These are phyloP conservation scores for Aegilops sharonensis DNA, from an alignment of 176 grass and related monocot genomes.

Conservation along the genomic window DNA sequence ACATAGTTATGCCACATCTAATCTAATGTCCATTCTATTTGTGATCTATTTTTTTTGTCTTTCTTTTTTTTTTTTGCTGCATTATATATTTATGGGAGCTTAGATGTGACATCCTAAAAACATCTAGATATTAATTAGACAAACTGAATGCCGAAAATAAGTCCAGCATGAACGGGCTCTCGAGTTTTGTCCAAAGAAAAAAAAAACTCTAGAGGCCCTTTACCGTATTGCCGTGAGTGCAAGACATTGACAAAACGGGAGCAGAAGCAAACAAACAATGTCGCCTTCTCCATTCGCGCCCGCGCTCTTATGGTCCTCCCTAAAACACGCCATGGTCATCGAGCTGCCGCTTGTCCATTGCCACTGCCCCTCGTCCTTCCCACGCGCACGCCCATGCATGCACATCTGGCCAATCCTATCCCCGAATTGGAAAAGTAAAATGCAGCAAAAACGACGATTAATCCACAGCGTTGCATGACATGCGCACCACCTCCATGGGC, in stretches of 20 bases:
- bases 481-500: slow-evolving; percentile 28
- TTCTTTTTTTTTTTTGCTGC: too few species aligned
- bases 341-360: slow-evolving; percentile 18
- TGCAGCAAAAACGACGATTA: background rate
- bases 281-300: background rate
- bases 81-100: too few species aligned
- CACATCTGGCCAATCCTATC: background rate
- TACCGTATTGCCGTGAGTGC: background rate
- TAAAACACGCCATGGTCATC: slow-evolving; percentile 51
- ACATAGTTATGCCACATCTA: too few species aligned
- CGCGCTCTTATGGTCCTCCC: slow-evolving; percentile 33
- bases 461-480: slow-evolving; percentile 20
- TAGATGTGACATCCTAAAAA: too few species aligned
- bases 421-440: background rate
- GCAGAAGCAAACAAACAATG: background rate
- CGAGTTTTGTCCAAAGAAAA: too few species aligned
- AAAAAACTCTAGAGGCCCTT: too few species aligned
- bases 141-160: too few species aligned
- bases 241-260: background rate
- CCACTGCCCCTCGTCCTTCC: background rate
- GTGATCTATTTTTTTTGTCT: too few species aligned
- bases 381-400: background rate
- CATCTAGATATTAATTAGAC: too few species aligned
- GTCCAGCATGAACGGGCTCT: too few species aligned
- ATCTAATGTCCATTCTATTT: too few species aligned